Base-by-base conservation (phyloP, 306 rosid species). In the Aeschynomene evenia region DNA sequence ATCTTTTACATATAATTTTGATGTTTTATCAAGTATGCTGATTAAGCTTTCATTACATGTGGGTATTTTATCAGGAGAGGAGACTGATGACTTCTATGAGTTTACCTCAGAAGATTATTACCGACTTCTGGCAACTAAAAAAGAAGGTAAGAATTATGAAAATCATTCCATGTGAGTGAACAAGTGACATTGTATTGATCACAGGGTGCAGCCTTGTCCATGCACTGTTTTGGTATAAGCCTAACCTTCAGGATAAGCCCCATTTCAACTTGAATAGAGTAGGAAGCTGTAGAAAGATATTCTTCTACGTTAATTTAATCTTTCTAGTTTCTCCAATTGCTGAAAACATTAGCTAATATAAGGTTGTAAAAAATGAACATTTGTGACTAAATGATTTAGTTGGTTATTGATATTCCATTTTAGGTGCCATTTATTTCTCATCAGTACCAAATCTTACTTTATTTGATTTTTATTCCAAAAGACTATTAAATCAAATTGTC, bases 71-170 rank as follows among this genome's bases (percentile, higher is more conserved):
- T 69, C 55, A 63, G 86, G 80, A 82, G 97, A 82, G 66, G 94
- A 80, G 82, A 10, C 82, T 4, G 90, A 84, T 23, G 94, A 82
- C 24, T 82, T 87, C 79, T 91, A 82, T 46, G 98, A 91, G 80
- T 91, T 91, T 60, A 85, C 96, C 2, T 74, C 94, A 0, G 91
- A 84, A 72, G 98, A 91, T 75, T 91, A 91, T 76, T 77, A 69
- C 71, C 86, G 84, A 58, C 34, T 87, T n/a, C 71, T 82, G 72
- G 81, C 86, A 20, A 49, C 88, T 23, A 87, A 83, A 76, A 91
- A 87, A 69, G 89, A 87, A 64, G 98, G 98, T 89, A 84, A 81
- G 58, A 48, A 40, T 28, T 46, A 43, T 65, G 19, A 51, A 24
- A 11, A 60, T 68, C 37, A 24, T 57, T 1, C n/a, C 20, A 4